A percentile compares a stretch with the other conserved stretches of the same genome.
Conservation (phyloP, 495 filamentous ascomycete genomes). For the Sabuloglossum arenarium region DNA sequence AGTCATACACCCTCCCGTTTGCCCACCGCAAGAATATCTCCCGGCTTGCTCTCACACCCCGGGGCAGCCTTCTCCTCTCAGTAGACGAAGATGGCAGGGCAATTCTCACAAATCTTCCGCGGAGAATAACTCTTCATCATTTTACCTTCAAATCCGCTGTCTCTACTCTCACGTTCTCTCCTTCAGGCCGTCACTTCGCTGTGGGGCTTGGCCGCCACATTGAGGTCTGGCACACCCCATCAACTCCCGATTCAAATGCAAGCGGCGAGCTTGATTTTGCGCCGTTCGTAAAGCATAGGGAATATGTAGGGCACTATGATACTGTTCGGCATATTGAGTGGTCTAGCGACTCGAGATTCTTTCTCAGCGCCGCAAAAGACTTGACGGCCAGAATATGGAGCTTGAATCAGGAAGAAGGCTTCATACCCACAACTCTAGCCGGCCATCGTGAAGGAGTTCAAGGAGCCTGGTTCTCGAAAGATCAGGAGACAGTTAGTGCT, state of each 20-base stretch:
- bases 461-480: conserved; percentile 77
- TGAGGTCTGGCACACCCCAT: conserved; percentile 91
- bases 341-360: conserved; percentile 88
- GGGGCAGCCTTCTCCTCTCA: conserved; percentile 75
- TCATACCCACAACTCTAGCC: conserved; percentile 69
- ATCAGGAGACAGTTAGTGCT: conserved; percentile 53
- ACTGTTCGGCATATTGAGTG: conserved; percentile 67
- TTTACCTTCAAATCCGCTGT: conserved; percentile 79
- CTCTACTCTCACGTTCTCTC: conserved; percentile 75
- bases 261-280: conserved; percentile 85
- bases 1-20: conserved; percentile 86
- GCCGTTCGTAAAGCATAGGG: conserved; percentile 73
- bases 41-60: conserved; percentile 67
- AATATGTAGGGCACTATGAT: conserved; percentile 77
- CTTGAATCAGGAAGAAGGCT: conserved; percentile 64
- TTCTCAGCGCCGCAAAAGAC: conserved; percentile 78
- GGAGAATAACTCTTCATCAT: conserved; percentile 70
- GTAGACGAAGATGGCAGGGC: conserved; percentile 88
- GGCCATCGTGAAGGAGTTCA: conserved; percentile 77
- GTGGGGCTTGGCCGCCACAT: conserved; percentile 66
- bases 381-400: conserved; percentile 91
- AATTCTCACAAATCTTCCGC: conserved; percentile 73
- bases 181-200: conserved; percentile 75
- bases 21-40: conserved; percentile 85
- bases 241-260: conserved; percentile 50